Evolutionary conservation across 2,329 filamentous ascomycete genomes (phyloP).

Genomic region (Aspergillus japonicus): DNA sequence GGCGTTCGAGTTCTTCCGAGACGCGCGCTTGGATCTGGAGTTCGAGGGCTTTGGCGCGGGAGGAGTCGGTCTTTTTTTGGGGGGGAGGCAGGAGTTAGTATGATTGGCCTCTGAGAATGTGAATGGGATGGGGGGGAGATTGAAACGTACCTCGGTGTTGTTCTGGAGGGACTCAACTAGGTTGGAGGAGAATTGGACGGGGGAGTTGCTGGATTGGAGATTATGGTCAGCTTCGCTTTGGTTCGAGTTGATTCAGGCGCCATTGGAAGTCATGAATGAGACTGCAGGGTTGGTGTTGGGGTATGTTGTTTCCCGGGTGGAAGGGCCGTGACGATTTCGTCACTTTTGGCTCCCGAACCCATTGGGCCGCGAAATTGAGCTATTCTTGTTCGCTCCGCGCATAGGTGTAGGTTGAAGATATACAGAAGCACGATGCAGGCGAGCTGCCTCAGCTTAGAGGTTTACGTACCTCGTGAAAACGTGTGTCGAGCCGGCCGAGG

Average conservation of each 20-base stretch:
- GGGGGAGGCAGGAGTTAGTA: not conserved
- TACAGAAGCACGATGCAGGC: not conserved
- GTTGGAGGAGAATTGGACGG: constrained; percentile 73
- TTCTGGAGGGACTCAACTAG: constrained; percentile 79
- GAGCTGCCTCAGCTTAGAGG: not conserved
- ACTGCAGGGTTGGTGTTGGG: too few species aligned
- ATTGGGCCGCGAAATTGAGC: too few species aligned
- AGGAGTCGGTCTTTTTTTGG: constrained; percentile 71
- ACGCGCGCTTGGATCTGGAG: constrained; percentile 87
- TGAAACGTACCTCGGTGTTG: constrained; percentile 71
- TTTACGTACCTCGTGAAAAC: constrained; percentile 57
- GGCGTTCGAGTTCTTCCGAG: constrained; percentile 75
- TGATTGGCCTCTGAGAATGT: not conserved
- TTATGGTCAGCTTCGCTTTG: too few species aligned
- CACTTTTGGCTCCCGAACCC: too few species aligned
- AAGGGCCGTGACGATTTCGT: too few species aligned
- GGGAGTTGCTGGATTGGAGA: constrained; percentile 40
- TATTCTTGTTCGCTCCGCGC: not conserved
- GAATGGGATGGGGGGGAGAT: not conserved
- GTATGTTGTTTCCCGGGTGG: too few species aligned
- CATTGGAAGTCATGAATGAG: too few species aligned
- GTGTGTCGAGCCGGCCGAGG: constrained; percentile 53
- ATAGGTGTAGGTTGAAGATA: not conserved
- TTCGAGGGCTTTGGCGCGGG: constrained; percentile 78
- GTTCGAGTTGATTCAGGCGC: too few species aligned